Evolutionary conservation across 2,329 filamentous ascomycete species (phyloP), one percentile per base, ranked within the genome.

Genomic region (Pleoardoris graminearum): DNA sequence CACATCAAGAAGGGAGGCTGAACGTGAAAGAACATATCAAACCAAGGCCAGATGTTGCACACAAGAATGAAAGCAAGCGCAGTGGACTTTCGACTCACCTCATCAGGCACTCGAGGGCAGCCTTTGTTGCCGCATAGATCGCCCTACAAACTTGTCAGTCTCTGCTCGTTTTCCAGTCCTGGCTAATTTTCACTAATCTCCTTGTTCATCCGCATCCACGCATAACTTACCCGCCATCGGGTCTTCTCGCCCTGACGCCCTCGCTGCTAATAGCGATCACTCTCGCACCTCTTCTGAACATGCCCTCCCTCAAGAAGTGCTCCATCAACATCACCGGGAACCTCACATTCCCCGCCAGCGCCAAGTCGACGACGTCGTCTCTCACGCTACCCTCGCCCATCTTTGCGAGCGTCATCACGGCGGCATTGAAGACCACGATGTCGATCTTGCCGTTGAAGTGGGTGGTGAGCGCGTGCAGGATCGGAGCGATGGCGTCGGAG

Each of bases 371-470:
- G 32, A 60, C 58, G 7, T 39, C 50, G 6, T 47, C 50, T 11
- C 42, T 52, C 21, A 57, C n/a, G 7, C 14, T 44, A 1, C 59
- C 59, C 11, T 56, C 50, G 10, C 59, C 59, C 55, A 55, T 62
- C 45, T 50, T 56, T 17, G 53, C 57, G 14, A 62, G 44, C 7
- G 53, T 54, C 59, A 60, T 62, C 19, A 62, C 55, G 12, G 59
- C 59, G 6, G 59, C 57, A 47, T 62, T 62, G 22, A 62, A 53
- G 1, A 60, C 44, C 4, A 62, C 51, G 19, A 62, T 62, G 35
- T 60, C 57, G 30, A 59, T 23, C 33, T 57, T 54, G 14, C 49
- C 49, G 17, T 53, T 23, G 37, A 58, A 60, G 21, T 57, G 22
- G 4, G 16, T 50, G 3, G n/a, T 39, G 3, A 62, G 46, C 6